phyloP scores from a whole-genome alignment of 1,139 yeast genomes.

The Lodderomyces beijingensis region DNA sequence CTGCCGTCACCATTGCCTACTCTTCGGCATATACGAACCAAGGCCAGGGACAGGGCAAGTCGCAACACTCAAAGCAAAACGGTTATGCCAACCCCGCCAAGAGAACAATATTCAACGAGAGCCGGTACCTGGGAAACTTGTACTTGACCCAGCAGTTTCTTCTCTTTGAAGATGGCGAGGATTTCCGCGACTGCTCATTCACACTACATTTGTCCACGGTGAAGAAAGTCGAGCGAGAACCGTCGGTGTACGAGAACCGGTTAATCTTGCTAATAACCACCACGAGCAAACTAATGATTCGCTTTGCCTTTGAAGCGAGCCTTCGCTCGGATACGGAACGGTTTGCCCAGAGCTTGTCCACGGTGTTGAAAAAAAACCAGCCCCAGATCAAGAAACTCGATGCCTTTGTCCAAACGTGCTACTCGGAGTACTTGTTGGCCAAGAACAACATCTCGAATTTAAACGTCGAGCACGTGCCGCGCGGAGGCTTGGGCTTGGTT shows the following conservation, averaged over 20 bases:
- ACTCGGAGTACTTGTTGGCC: conserved; percentile 76
- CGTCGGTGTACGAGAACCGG: conserved; percentile 2
- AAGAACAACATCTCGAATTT: conserved; percentile 52
- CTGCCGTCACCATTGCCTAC: conserved; percentile 55
- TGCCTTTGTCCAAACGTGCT: conserved; percentile 67
- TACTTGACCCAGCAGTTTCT: conserved; percentile 71
- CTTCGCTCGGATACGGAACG: conserved; percentile 73
- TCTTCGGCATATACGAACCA: background rate
- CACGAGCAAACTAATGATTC: conserved; percentile 59
- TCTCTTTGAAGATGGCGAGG: conserved; percentile 68
- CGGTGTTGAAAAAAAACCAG: conserved; percentile 59
- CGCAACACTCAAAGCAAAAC: background rate
- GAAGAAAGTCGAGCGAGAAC: conserved; percentile 70
- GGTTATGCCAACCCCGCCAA: no score
- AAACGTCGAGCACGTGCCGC: conserved; percentile 53
- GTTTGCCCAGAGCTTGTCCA: conserved; percentile 67
- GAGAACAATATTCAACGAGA: conserved; percentile 18
- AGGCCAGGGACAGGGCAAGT: background rate
- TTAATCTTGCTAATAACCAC: conserved; percentile 73
- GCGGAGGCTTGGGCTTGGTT: conserved; percentile 78
- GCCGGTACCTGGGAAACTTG: conserved; percentile 52
- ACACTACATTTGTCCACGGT: conserved; percentile 72
- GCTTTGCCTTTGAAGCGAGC: conserved; percentile 80
- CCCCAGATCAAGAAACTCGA: conserved; percentile 57
- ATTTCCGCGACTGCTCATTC: conserved; percentile 64